These are phyloP conservation scores for Talaromyces thailandensis DNA, from an alignment of 495 filamentous ascomycete species.

Conservation along the genomic window DNA sequence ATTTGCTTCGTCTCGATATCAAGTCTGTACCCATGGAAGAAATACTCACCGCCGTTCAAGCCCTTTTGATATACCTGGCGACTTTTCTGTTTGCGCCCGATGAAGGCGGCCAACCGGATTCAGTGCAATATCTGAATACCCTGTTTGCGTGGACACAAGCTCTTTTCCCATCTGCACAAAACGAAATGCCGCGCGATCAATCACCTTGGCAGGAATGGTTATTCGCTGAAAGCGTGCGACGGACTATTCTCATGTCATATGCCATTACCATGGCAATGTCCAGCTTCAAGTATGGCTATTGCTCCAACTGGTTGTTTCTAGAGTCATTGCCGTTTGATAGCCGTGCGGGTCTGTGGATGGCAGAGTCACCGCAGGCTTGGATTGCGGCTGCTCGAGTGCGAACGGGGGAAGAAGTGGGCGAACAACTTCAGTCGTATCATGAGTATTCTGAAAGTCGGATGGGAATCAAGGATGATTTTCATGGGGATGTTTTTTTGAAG, in stretches of 20 bases:
- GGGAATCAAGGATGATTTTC: background rate
- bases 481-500: background rate
- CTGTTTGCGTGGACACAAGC: background rate
- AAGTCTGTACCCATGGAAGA: background rate
- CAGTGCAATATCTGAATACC: background rate
- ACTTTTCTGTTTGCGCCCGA: background rate
- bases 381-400: background rate
- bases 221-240: background rate
- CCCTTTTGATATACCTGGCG: background rate
- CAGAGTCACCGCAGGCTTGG: constrained; percentile 1
- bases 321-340: background rate
- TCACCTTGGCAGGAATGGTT: background rate
- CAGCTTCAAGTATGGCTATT: background rate
- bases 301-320: background rate
- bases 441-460: background rate
- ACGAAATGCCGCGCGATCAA: background rate
- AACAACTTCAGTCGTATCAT: background rate
- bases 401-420: background rate
- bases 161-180: background rate
- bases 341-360: constrained; percentile 1
- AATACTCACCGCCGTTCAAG: background rate
- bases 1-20: background rate
- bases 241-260: constrained; percentile 2
- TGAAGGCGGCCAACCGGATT: background rate
- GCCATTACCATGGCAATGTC: background rate